Evolutionary conservation across 306 rosid species (phyloP), one percentile per base, ranked within the genome.

Genomic region (Vigna unguiculata): DNA sequence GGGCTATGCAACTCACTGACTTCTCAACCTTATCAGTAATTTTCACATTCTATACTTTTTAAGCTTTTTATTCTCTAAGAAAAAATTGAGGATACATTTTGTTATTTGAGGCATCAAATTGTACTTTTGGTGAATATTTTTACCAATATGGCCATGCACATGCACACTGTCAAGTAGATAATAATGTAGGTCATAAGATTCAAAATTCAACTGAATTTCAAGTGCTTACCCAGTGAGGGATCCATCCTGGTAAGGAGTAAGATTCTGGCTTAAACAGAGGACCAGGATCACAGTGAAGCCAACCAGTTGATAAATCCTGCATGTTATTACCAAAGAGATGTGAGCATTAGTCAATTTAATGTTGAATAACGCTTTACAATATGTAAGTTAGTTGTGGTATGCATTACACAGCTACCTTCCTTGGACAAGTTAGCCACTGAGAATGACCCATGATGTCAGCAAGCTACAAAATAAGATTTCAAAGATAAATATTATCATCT

Each of bases 241-340:
- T 47, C 98, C 96, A 91, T 82, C 87, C 90, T 6, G 90, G 77
- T 78, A 96, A 85, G 48, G 82, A 60, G 76, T 72, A 81, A 71
- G 86, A 65, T 46, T 92, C 97, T n/a, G 97, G 89, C 87, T 83
- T 92, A 84, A 89, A 96, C 82, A 90, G 71, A n/a, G 89, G 85
- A 67, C 93, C 99, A 41, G 99, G 97, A 84, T 96, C 99, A 86
- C 99, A 96, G 47, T 87, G 81, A 83, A 92, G 93, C 99, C 99
- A 96, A 77, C 90, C 90, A 77, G 91, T 89, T 77, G 97, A 88
- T 82, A 96, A 83, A 84, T 96, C 99, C 99, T 96, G 90, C 86
- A 86, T 47, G 75, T 81, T 40, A 71, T 77, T 68, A 41, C 72
- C 84, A 83, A 20, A 20, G 30, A 70, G 58, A 49, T 53, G 53